phyloP scores from a whole-genome alignment of 306 rosid species.

The Cicer yamashitae region DNA sequence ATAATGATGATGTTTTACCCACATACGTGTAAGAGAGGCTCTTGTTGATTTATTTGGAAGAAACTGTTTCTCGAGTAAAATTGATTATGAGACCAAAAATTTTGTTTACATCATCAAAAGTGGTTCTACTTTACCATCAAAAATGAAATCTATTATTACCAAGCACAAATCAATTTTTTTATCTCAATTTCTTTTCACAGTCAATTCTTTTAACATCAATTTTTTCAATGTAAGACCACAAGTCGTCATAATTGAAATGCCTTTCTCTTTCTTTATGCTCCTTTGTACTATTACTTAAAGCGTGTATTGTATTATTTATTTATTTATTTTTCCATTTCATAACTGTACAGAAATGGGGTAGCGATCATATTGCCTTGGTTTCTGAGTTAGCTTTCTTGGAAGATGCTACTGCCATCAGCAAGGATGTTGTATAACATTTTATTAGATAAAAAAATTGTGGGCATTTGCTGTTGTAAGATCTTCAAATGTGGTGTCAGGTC shows the following conservation, averaged over 20 bases:
- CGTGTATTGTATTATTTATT: neutral
- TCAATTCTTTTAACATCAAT: neutral
- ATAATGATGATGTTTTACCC: neutral
- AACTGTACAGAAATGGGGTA: constrained; percentile 85
- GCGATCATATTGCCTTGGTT: constrained; percentile 91
- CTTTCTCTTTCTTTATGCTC: constrained; percentile 4
- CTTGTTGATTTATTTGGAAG: neutral
- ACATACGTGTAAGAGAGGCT: constrained; percentile 18
- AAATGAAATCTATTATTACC: neutral
- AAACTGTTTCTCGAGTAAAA: neutral
- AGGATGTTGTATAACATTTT: constrained; percentile 39
- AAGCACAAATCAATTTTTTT: neutral
- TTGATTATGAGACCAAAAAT: too few species aligned
- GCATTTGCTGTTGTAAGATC: constrained; percentile 27
- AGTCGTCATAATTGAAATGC: constrained; percentile 25
- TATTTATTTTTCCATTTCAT: neutral
- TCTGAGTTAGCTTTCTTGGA: constrained; percentile 71
- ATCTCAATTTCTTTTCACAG: neutral
- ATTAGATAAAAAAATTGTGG: neutral
- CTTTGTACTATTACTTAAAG: constrained; percentile 21
- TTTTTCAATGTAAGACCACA: constrained; percentile 9
- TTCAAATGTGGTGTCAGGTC: constrained; percentile 8
- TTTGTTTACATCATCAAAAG: too few species aligned
- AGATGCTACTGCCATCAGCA: constrained; percentile 38
- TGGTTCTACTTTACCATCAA: too few species aligned